Evolutionary conservation across 768 basidiomycete species (phyloP).

Genomic region (Pleurotus platypus): DNA sequence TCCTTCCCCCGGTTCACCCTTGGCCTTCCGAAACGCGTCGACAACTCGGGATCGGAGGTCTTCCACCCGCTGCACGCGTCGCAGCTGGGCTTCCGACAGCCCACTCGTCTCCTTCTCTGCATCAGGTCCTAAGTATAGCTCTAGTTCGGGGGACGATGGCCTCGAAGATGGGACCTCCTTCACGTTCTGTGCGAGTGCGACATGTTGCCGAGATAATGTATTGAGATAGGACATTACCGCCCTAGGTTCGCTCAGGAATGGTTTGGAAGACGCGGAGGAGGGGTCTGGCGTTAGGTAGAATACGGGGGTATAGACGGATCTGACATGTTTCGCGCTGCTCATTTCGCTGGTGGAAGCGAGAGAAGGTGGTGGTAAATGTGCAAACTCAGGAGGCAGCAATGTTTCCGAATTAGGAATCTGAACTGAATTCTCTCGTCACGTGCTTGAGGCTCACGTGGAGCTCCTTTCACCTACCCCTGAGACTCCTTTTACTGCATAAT

Average conservation of each 20-base stretch:
- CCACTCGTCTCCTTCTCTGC: not conserved
- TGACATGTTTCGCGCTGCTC: not conserved
- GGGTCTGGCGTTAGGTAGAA: not conserved
- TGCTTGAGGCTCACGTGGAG: no score
- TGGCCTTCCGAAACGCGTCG: slow-evolving; percentile 29
- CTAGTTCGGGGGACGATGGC: slow-evolving; percentile 1
- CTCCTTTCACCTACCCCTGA: no score
- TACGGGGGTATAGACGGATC: slow-evolving; percentile 4
- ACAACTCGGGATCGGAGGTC: slow-evolving; percentile 27
- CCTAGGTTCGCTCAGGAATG: not conserved
- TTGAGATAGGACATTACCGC: not conserved
- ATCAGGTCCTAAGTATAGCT: not conserved
- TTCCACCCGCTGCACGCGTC: slow-evolving; percentile 20
- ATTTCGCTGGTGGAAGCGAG: not conserved
- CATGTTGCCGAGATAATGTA: slow-evolving; percentile 18
- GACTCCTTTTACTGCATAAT: no score
- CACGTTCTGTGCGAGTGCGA: slow-evolving; percentile 23
- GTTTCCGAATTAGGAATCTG: no score
- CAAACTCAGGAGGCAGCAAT: no score
- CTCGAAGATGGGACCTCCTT: slow-evolving; percentile 23
- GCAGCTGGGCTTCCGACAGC: slow-evolving; percentile 1
- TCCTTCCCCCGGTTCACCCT: slow-evolving; percentile 36
- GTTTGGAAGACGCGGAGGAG: not conserved
- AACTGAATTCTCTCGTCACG: no score
- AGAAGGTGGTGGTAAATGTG: no score